Conservation (phyloP, 192 early-diverging fungal genomes). For the Powellomyces hirtus region DNA sequence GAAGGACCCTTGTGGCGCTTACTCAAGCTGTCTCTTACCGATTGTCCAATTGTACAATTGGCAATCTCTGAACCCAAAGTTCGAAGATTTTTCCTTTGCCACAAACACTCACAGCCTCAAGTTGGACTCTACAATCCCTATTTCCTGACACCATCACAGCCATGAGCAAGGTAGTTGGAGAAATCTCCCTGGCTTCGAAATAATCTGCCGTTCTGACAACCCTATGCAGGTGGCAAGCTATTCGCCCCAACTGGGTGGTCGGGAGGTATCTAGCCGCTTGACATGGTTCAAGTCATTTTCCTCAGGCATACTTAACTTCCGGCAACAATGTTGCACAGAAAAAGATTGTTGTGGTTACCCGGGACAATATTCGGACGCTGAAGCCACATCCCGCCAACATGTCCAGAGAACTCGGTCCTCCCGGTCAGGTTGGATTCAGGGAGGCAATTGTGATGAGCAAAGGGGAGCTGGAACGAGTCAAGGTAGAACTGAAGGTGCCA, state of each 20-base stretch:
- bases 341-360: constrained; percentile 55
- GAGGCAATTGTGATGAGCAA: constrained; percentile 4
- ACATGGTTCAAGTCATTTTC: not conserved
- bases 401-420: constrained; percentile 19
- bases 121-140: too few relatives aligned
- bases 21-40: too few relatives aligned
- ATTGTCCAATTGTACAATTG: too few relatives aligned
- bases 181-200: too few relatives aligned
- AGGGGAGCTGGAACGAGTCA: constrained; percentile 34
- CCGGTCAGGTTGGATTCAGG: not conserved
- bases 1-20: too few relatives aligned
- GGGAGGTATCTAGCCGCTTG: not conserved
- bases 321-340: not conserved
- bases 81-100: too few relatives aligned
- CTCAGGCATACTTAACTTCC: not conserved
- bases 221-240: not conserved
- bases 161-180: too few relatives aligned
- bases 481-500: too few relatives aligned
- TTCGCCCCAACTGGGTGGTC: not conserved
- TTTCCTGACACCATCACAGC: too few relatives aligned
- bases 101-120: too few relatives aligned
- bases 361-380: constrained; percentile 57
- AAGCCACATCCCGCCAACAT: constrained; percentile 42
- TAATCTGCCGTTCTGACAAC: too few relatives aligned
- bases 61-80: too few relatives aligned